These are phyloP conservation scores for Amaranthus tricolor DNA, from an alignment of 179 eudicot species.

Conservation along the genomic window DNA sequence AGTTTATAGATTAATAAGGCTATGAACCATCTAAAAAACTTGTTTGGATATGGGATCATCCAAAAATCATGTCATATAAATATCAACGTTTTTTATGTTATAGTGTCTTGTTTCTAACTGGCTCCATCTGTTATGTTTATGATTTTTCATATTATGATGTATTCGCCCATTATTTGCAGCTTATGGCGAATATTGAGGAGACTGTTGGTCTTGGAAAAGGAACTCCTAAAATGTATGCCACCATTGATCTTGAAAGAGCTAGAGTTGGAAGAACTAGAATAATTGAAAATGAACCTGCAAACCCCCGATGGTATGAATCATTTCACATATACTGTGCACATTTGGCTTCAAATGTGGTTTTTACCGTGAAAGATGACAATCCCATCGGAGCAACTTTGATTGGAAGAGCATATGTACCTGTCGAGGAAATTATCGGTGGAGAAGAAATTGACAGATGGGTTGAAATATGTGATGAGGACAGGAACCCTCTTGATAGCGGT, in stretches of 20 bases:
- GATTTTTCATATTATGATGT: conserved; percentile 7
- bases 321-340: conserved; percentile 56
- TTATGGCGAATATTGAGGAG: conserved; percentile 49
- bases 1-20: neutral
- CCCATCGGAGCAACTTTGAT: conserved; percentile 57
- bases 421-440: conserved; percentile 37
- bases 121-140: neutral
- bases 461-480: conserved; percentile 42
- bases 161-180: conserved; percentile 19
- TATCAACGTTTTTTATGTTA: neutral
- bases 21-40: neutral
- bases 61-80: neutral
- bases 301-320: conserved; percentile 52
- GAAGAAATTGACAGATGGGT: conserved; percentile 46
- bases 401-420: conserved; percentile 53
- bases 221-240: conserved; percentile 45
- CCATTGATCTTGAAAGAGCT: conserved; percentile 49
- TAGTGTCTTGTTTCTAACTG: neutral
- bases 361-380: conserved; percentile 53
- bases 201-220: conserved; percentile 47
- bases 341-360: conserved; percentile 34
- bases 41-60: neutral
- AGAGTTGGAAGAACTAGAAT: conserved; percentile 52
- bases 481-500: conserved; percentile 37
- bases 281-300: conserved; percentile 38